Evolutionary conservation across 2,329 filamentous ascomycete genomes (phyloP).

Genomic region (Diaporthe australafricana): DNA sequence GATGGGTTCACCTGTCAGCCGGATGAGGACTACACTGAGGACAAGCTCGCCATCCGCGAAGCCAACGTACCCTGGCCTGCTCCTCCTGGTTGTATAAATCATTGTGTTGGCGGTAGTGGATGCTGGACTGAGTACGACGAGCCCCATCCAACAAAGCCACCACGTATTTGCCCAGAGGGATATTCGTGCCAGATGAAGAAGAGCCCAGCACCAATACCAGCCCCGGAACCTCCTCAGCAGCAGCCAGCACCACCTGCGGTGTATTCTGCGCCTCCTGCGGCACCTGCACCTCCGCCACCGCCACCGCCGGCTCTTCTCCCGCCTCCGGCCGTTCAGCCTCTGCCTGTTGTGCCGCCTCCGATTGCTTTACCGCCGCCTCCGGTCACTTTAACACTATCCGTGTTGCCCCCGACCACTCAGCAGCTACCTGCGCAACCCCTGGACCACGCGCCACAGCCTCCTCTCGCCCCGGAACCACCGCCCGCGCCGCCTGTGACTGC

Average conservation of each 20-base stretch:
- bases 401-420: background rate
- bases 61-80: background rate
- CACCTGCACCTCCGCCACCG: background rate
- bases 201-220: background rate
- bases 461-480: background rate
- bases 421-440: background rate
- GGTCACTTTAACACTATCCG: background rate
- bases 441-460: too few relatives aligned
- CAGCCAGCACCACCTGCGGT: background rate
- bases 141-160: background rate
- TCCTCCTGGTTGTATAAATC: background rate
- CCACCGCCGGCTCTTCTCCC: background rate
- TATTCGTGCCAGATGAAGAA: slow-evolving; percentile 22
- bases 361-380: background rate
- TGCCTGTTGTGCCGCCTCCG: background rate
- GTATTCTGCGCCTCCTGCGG: background rate
- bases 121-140: slow-evolving; percentile 14
- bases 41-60: background rate
- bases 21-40: background rate
- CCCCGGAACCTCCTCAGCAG: background rate
- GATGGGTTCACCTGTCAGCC: slow-evolving; percentile 3
- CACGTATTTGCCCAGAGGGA: slow-evolving; percentile 1
- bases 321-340: background rate
- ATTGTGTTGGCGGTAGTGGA: background rate
- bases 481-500: background rate